phyloP scores from a whole-genome alignment of 2,329 filamentous ascomycete species.

The Scedosporium dehoogii region DNA sequence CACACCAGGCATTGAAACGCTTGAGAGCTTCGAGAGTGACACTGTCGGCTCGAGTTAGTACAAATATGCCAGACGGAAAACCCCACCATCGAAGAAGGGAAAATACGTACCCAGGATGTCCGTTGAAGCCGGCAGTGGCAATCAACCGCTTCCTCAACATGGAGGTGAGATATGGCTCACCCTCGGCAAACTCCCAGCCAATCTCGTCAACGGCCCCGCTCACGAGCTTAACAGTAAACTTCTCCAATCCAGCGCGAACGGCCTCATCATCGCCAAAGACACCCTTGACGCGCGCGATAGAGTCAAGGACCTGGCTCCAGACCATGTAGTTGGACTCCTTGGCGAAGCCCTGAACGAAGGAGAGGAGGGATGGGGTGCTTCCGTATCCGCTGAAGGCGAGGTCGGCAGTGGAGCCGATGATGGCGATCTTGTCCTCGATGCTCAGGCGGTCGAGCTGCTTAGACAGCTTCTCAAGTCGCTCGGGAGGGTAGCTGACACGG shows the following conservation, averaged over 20 bases:
- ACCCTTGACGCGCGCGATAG: constrained; percentile 67
- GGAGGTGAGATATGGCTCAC: constrained; percentile 72
- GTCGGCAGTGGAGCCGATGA: constrained; percentile 82
- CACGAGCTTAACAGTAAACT: constrained; percentile 70
- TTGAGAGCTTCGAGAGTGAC: constrained; percentile 63
- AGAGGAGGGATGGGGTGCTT: constrained; percentile 70
- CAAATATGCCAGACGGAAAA: neutral
- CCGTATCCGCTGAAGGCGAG: constrained; percentile 81
- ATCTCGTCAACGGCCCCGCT: constrained; percentile 65
- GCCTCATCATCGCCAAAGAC: constrained; percentile 70
- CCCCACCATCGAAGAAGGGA: neutral
- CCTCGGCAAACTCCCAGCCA: constrained; percentile 73
- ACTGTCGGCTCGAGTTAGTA: constrained; percentile 25
- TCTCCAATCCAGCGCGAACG: constrained; percentile 63
- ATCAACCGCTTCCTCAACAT: constrained; percentile 79
- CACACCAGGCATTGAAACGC: constrained; percentile 71
- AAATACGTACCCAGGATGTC: constrained; percentile 58
- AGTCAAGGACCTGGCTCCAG: constrained; percentile 75
- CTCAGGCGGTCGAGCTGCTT: constrained; percentile 65
- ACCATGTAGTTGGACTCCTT: constrained; percentile 78
- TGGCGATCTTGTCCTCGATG: constrained; percentile 83
- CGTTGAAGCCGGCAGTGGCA: constrained; percentile 60
- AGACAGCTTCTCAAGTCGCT: constrained; percentile 70
- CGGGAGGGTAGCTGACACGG: constrained; percentile 85
- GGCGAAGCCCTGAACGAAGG: constrained; percentile 76